These are phyloP conservation scores for Elymus sibiricus DNA, from an alignment of 176 grass and related monocot species.

Conservation along the genomic window DNA sequence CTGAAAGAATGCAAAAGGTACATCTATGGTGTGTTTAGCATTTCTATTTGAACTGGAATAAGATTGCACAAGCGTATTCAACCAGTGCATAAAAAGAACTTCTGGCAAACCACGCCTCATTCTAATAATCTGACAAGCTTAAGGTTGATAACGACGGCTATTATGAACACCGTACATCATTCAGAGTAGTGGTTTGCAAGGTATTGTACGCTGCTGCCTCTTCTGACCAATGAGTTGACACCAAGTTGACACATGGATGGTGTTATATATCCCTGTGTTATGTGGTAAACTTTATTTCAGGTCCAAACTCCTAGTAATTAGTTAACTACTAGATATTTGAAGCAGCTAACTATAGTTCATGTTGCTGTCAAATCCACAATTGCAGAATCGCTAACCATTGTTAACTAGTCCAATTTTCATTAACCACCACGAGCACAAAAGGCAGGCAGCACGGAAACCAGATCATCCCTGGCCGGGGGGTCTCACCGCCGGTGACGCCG, in stretches of 20 bases:
- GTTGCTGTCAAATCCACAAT: background rate
- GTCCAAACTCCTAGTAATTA: background rate
- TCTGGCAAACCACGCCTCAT: background rate
- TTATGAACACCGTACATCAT: background rate
- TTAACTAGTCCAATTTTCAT: background rate
- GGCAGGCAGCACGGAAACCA: background rate
- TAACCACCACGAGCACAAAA: background rate
- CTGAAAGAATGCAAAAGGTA: background rate
- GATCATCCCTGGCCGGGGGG: background rate
- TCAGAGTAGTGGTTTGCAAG: background rate
- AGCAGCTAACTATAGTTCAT: background rate
- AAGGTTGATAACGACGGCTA: background rate
- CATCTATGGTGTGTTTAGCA: background rate
- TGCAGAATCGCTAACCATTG: background rate
- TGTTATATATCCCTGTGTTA: background rate
- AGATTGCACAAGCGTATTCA: background rate
- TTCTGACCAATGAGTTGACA: background rate
- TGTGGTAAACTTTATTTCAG: background rate
- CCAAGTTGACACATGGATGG: background rate
- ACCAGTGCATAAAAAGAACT: constrained; percentile 17
- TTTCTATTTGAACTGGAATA: constrained; percentile 12
- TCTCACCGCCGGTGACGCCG: constrained; percentile 24
- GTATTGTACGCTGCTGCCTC: background rate
- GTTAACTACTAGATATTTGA: background rate
- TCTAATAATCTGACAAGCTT: background rate